Conservation (phyloP, 306 rosid species). For the Leucaena leucocephala region DNA sequence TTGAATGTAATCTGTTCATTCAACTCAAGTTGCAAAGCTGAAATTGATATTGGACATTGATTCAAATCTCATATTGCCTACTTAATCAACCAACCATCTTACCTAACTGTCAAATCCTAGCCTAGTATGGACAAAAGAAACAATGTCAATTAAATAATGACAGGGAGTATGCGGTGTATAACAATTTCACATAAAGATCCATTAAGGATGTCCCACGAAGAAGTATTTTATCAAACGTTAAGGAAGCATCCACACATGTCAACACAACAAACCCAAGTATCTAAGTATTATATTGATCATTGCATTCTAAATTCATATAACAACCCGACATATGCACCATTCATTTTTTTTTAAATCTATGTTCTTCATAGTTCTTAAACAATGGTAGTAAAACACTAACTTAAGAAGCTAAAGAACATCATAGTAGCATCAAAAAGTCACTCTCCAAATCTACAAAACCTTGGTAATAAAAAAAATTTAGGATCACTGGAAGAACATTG, state of each 20-base stretch:
- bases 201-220: not conserved
- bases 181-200: not conserved
- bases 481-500: not conserved
- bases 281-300: not conserved
- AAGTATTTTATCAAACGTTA: not conserved
- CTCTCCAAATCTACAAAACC: not conserved
- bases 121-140: not conserved
- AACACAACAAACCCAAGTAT: not conserved
- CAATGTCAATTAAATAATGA: not conserved
- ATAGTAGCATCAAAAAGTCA: not conserved
- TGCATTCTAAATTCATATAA: not conserved
- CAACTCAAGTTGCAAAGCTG: constrained; percentile 6
- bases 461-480: not conserved
- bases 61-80: not conserved
- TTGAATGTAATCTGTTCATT: constrained; percentile 8
- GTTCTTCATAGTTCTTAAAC: not conserved
- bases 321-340: too few species aligned
- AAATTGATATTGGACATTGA: constrained; percentile 5
- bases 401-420: not conserved
- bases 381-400: not conserved
- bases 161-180: not conserved
- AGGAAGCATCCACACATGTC: not conserved
- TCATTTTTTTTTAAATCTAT: not conserved
- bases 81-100: not conserved
- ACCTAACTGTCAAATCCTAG: not conserved